These are phyloP conservation scores for Blastobotrys muscicola DNA, from an alignment of 805 yeast genomes.

Conservation along the genomic window DNA sequence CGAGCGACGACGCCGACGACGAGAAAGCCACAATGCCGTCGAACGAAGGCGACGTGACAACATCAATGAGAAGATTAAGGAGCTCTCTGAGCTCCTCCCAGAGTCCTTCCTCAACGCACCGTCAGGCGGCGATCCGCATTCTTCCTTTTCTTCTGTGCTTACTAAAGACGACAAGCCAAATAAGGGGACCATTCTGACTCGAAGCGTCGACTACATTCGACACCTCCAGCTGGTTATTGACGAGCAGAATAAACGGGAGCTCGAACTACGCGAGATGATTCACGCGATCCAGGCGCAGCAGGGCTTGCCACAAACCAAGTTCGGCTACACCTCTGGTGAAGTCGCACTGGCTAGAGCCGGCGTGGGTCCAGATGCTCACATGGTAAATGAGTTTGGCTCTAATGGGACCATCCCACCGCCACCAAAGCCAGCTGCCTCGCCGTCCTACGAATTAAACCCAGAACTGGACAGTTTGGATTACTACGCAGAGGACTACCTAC, in stretches of 20 bases:
- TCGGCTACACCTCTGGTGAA: constrained; percentile 70
- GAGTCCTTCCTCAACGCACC: constrained; percentile 27
- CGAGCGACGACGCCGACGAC: constrained; percentile 62
- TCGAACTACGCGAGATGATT: constrained; percentile 55
- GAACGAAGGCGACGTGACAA: constrained; percentile 87
- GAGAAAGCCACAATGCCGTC: constrained; percentile 91
- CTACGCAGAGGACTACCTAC: too few species aligned
- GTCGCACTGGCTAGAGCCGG: constrained; percentile 67
- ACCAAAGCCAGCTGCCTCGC: too few species aligned
- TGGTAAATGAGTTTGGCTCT: too few species aligned
- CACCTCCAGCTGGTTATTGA: constrained; percentile 58
- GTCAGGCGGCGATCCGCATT: constrained; percentile 2
- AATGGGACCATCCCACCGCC: too few species aligned
- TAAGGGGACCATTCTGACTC: constrained; percentile 66
- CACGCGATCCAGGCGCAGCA: constrained; percentile 42
- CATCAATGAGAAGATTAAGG: constrained; percentile 81
- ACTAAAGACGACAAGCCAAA: constrained; percentile 55
- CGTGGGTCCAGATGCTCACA: constrained; percentile 4
- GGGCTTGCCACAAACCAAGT: constrained; percentile 34
- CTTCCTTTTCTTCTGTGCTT: constrained; percentile 1
- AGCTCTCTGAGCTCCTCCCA: constrained; percentile 72
- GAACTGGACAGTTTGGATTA: too few species aligned
- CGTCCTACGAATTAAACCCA: too few species aligned
- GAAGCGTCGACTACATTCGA: constrained; percentile 70
- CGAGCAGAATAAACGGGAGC: constrained; percentile 67